Conservation (phyloP, 306 rosid genomes). For the Echinosophora koreensis region DNA sequence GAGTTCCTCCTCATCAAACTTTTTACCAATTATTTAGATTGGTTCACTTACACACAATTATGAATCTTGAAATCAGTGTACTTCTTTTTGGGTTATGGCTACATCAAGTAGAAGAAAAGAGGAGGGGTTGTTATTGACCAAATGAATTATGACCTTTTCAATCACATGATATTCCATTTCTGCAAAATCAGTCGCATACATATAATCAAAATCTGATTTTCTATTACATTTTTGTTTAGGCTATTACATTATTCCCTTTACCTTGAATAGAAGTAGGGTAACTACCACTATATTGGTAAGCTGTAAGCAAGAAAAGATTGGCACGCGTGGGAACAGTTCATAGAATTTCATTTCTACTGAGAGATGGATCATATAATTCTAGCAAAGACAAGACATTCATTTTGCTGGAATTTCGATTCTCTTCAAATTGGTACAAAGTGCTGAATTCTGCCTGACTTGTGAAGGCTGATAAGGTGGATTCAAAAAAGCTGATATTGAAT, state of each 20-base stretch:
- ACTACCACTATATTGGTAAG: not conserved
- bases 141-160: not conserved
- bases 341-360: not conserved
- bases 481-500: not conserved
- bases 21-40: not conserved
- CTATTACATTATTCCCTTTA: constrained; percentile 9
- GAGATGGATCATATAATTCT: constrained; percentile 14
- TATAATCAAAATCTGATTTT: not conserved
- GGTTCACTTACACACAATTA: not conserved
- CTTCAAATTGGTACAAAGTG: not conserved
- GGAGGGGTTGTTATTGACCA: not conserved
- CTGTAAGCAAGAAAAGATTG: not conserved
- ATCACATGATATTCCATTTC: not conserved
- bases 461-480: not conserved
- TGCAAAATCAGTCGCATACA: not conserved
- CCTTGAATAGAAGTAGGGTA: constrained; percentile 7
- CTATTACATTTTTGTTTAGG: not conserved
- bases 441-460: not conserved
- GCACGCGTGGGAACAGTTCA: not conserved
- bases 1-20: constrained; percentile 34
- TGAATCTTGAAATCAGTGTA: not conserved
- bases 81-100: not conserved
- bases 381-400: not conserved
- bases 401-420: not conserved
- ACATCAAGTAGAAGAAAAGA: not conserved